Percentiles rank a stretch among this genome's conserved stretches.
phyloP scores from a whole-genome alignment of 192 early-diverging fungal species.

The Backusella parvicylindrica region DNA sequence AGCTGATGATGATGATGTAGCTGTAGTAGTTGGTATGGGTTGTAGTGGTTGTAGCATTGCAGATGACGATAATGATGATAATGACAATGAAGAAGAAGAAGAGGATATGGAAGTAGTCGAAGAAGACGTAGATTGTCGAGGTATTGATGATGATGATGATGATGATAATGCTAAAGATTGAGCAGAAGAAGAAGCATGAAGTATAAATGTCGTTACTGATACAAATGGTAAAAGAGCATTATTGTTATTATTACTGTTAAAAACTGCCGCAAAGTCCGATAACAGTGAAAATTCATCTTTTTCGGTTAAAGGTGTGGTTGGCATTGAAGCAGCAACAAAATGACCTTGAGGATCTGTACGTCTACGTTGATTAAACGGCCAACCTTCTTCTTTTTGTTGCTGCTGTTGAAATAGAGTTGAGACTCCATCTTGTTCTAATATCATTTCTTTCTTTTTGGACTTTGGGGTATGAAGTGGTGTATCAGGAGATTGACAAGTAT shows the following conservation, averaged over 20 bases:
- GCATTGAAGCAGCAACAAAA: not conserved
- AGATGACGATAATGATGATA: slow-evolving; percentile 28
- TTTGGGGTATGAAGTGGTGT: not conserved
- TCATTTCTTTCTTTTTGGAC: not conserved
- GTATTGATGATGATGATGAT: not conserved
- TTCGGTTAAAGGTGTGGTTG: slow-evolving; percentile 3
- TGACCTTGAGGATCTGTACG: slow-evolving; percentile 24
- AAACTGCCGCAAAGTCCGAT: slow-evolving; percentile 25
- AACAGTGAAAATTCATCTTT: slow-evolving; percentile 10
- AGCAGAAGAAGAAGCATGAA: not conserved
- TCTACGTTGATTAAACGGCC: slow-evolving; percentile 35
- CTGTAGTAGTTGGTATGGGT: slow-evolving; percentile 21
- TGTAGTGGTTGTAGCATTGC: slow-evolving; percentile 28
- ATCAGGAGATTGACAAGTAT: not conserved
- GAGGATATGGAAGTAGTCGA: slow-evolving; percentile 9
- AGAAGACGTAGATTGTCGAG: slow-evolving; percentile 3
- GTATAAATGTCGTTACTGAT: not conserved
- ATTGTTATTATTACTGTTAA: not conserved
- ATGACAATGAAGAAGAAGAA: slow-evolving; percentile 5
- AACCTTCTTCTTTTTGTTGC: slow-evolving; percentile 20
- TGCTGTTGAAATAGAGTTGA: not conserved
- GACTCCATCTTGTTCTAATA: not conserved
- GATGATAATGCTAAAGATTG: not conserved
- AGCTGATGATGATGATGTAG: slow-evolving; percentile 23
- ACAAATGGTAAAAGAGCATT: not conserved